These are phyloP conservation scores for Blastomyces emzantsi DNA, from an alignment of 2,329 filamentous ascomycete species.

Conservation along the genomic window DNA sequence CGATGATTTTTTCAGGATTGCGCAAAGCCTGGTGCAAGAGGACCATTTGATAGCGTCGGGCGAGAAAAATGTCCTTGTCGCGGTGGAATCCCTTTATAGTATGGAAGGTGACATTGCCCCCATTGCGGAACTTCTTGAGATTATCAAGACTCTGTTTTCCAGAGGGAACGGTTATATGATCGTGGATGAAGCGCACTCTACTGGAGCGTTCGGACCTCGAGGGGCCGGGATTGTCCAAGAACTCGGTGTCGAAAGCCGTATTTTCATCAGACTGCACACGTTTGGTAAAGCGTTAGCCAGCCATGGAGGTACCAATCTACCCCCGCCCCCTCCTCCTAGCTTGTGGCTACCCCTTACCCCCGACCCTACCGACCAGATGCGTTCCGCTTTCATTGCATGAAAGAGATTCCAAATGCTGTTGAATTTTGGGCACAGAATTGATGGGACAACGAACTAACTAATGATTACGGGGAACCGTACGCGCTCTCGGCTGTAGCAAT, in stretches of 20 bases:
- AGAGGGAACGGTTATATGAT: conserved; percentile 47
- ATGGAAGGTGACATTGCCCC: conserved; percentile 74
- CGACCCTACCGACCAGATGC: background rate
- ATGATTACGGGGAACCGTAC: background rate
- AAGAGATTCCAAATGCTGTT: background rate
- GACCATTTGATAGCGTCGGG: conserved; percentile 33
- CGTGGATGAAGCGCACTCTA: conserved; percentile 50
- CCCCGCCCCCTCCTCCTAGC: background rate
- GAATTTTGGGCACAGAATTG: background rate
- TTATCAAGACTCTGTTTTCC: conserved; percentile 50
- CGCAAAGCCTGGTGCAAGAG: conserved; percentile 25
- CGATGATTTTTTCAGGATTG: conserved; percentile 28
- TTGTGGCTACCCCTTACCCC: background rate
- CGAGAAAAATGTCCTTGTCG: conserved; percentile 53
- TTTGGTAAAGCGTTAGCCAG: conserved; percentile 50
- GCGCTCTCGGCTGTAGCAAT: conserved; percentile 37
- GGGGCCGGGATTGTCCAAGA: conserved; percentile 44
- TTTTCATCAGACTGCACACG: conserved; percentile 44
- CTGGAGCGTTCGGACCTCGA: conserved; percentile 42
- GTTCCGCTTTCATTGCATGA: background rate
- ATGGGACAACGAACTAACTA: background rate
- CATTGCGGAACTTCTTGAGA: conserved; percentile 49
- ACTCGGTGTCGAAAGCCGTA: conserved; percentile 43
- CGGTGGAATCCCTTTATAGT: conserved; percentile 64
- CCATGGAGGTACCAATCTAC: conserved; percentile 50